Conservation (phyloP, 2,329 filamentous ascomycete species). For the Pseudogymnoascus sp. region DNA sequence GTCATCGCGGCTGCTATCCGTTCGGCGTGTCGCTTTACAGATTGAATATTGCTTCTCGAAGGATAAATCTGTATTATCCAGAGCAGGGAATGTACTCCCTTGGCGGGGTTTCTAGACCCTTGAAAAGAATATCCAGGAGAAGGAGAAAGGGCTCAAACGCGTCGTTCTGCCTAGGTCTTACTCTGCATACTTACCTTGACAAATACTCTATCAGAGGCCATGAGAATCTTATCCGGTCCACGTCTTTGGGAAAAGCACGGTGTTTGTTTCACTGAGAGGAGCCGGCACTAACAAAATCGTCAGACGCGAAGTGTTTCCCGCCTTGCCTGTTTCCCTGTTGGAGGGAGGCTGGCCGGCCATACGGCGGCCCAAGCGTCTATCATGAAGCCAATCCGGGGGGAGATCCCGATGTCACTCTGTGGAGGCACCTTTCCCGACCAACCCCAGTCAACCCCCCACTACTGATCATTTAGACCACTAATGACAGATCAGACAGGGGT, state of each 20-base stretch:
- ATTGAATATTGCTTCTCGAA: slow-evolving; percentile 6
- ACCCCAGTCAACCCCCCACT: slow-evolving; percentile 2
- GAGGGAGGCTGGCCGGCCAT: not conserved
- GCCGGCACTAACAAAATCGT: not conserved
- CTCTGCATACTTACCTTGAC: not conserved
- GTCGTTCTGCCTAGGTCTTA: not conserved
- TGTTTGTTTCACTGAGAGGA: slow-evolving; percentile 5
- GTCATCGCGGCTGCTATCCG: not conserved
- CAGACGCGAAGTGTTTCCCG: slow-evolving; percentile 1
- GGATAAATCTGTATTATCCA: not conserved
- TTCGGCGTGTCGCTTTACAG: slow-evolving; percentile 5
- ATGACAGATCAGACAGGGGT: not conserved
- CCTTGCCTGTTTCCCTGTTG: not conserved
- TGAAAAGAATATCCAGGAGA: not conserved
- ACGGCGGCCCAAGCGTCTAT: slow-evolving; percentile 3
- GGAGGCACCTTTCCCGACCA: not conserved
- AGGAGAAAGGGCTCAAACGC: not conserved
- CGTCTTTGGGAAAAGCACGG: not conserved
- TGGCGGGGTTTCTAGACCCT: not conserved
- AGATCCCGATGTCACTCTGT: slow-evolving; percentile 7
- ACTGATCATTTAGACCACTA: not conserved
- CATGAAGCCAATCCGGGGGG: slow-evolving; percentile 3
- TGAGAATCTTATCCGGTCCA: not conserved
- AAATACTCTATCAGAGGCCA: slow-evolving; percentile 1
- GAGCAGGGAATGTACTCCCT: not conserved